Base-by-base conservation (phyloP, 176 grass and related monocot genomes). In the Lolium perenne region DNA sequence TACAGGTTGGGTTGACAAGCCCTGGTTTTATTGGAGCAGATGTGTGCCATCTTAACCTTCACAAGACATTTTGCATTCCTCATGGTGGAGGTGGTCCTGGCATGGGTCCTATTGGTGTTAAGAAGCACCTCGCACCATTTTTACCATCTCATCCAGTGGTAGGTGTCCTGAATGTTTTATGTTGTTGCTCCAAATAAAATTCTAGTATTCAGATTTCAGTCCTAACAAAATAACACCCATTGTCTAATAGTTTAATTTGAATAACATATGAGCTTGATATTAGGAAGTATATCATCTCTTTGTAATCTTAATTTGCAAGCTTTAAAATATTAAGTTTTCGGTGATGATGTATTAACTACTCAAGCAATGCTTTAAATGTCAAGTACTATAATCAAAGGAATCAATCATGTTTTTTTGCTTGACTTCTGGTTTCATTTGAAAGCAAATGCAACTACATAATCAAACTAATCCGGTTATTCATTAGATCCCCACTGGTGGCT, bases 41-140 rank as follows among this genome's bases (percentile, higher is more conserved):
- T 89, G 97, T 99, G 29, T 99, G 97, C 68, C 97, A 99, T 38
- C 94, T 99, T 82, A 99, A 99, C 77, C 94, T 99, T 62, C 97
- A 99, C 85, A 99, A 99, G 80, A 99, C 97, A 87, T 97, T 99
- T 78, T 99, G 97, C 89, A 99, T 99, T 82, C 97, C 97, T 49
- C 97, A 99, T 70, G 97, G 97, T 85, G 97, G 97, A 76, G 97
- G 97, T 90, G 97, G 97, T 80, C 97, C 97, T 25, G 97, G 97
- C 47, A 99, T 99, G 97, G 97, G 97, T 46, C 97, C 97, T 74
- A 99, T 99, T 90, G 97, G 97, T 94, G 97, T 99, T 50, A 96
- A 99, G 88, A 88, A 97, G 80, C 97, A 99, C 85, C 86, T 99
- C 20, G 97, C 97, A 59, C 97, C 97, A 78, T 99, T 99, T 83